phyloP scores from a whole-genome alignment of 2,329 filamentous ascomycete species.

The Knufia petricola region DNA sequence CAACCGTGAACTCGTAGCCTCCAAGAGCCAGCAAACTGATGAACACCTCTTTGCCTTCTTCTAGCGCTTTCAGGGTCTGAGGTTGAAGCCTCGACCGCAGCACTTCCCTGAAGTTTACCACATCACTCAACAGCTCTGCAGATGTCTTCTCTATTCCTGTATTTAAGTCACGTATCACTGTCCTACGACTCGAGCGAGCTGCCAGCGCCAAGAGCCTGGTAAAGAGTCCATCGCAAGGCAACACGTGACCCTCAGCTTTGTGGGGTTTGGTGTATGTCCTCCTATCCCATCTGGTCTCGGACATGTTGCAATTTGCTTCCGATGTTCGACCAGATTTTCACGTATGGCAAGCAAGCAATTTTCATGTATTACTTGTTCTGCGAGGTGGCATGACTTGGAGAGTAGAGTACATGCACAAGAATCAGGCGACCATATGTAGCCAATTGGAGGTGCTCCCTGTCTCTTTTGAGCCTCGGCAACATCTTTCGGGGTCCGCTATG shows the following conservation, averaged over 20 bases:
- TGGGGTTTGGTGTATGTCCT: slow-evolving; percentile 26
- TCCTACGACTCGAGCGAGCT: slow-evolving; percentile 20
- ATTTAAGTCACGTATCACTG: slow-evolving; percentile 28
- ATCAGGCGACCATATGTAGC: not conserved
- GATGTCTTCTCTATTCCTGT: slow-evolving; percentile 27
- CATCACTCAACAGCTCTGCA: slow-evolving; percentile 28
- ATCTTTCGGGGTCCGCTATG: not conserved
- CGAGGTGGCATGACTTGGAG: no score
- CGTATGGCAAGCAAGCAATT: no score
- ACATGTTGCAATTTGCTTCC: not conserved
- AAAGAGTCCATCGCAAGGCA: slow-evolving; percentile 29
- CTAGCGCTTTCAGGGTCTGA: slow-evolving; percentile 19
- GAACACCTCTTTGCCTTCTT: slow-evolving; percentile 26
- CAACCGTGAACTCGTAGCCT: slow-evolving; percentile 31
- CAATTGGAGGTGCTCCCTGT: not conserved
- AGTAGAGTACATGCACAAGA: no score
- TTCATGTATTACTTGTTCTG: no score
- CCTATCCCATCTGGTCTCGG: slow-evolving; percentile 13
- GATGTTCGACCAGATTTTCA: no score
- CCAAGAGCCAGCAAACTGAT: slow-evolving; percentile 28
- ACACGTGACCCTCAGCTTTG: slow-evolving; percentile 22
- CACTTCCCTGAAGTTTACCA: slow-evolving; percentile 23
- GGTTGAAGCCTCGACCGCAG: slow-evolving; percentile 18
- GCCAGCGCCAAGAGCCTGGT: slow-evolving; percentile 27
- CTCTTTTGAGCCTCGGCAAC: slow-evolving; percentile 4